Percentiles rank a stretch among this genome's conserved stretches.
Conservation (phyloP, 1,139 yeast species). For the Geotrichum carabidarum region DNA sequence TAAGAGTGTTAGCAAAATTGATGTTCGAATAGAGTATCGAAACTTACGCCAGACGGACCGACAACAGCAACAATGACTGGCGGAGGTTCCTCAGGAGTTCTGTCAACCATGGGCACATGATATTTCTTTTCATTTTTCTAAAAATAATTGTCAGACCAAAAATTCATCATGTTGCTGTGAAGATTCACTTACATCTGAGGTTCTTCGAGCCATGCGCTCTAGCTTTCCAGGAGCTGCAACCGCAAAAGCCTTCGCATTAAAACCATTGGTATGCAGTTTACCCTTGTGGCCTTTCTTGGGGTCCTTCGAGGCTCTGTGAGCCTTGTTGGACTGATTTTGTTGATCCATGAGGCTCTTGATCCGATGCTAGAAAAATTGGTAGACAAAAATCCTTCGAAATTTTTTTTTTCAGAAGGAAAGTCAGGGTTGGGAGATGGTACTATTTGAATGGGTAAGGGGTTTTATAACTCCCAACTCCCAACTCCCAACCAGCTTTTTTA, state of each 20-base stretch:
- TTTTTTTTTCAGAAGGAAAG: conserved; percentile 1
- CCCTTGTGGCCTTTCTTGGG: conserved; percentile 66
- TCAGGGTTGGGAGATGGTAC: conserved; percentile 9
- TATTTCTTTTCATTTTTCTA: conserved; percentile 64
- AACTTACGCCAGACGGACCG: conserved; percentile 80
- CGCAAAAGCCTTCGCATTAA: conserved; percentile 90
- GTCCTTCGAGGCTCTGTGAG: conserved; percentile 47
- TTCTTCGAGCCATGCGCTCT: conserved; percentile 76
- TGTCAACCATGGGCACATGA: conserved; percentile 96
- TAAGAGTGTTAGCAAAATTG: conserved; percentile 1
- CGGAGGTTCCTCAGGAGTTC: conserved; percentile 98
- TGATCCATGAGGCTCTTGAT: conserved; percentile 7
- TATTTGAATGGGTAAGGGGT: neutral
- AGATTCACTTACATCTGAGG: conserved; percentile 56
- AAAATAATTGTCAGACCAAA: conserved; percentile 2
- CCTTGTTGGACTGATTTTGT: conserved; percentile 39
- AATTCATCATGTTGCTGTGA: neutral
- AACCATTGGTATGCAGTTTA: conserved; percentile 86
- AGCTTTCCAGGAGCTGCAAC: conserved; percentile 87
- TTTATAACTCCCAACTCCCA: neutral
- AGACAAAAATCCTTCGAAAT: neutral
- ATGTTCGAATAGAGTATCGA: neutral
- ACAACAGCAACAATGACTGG: conserved; percentile 95
- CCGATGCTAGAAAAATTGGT: neutral
- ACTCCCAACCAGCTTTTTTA: neutral